A percentile compares a stretch with the other conserved stretches of the same genome.
Evolutionary conservation across 2,329 filamentous ascomycete species (phyloP).

Genomic region (Cladosporium velox): DNA sequence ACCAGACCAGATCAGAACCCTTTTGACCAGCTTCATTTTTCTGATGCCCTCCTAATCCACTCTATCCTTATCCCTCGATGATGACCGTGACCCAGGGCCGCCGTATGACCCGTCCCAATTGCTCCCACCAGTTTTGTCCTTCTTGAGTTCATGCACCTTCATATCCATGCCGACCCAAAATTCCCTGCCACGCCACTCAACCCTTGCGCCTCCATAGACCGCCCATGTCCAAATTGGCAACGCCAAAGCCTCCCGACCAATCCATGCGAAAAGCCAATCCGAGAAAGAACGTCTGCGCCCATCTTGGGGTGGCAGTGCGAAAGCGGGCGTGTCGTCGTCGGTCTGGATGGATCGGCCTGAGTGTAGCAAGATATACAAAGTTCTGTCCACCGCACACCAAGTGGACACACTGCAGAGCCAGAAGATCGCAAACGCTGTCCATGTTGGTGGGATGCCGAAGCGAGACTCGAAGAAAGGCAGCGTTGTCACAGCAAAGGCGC

Average conservation of each 20-base stretch:
- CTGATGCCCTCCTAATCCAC: neutral
- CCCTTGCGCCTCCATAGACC: conserved; percentile 81
- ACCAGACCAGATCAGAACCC: neutral
- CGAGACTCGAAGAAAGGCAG: conserved; percentile 62
- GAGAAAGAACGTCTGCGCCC: conserved; percentile 58
- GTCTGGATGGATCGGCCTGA: conserved; percentile 69
- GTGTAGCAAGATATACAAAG: conserved; percentile 73
- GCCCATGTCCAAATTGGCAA: conserved; percentile 90
- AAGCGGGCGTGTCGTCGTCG: conserved; percentile 72
- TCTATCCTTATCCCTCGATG: conserved; percentile 14
- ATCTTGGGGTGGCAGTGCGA: conserved; percentile 58
- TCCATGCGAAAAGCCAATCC: conserved; percentile 80
- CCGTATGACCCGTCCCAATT: neutral
- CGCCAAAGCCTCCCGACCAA: conserved; percentile 78
- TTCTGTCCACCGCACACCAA: conserved; percentile 78
- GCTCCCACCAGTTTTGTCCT: neutral
- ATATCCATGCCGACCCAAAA: conserved; percentile 85
- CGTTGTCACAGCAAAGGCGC: conserved; percentile 76
- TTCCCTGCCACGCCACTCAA: conserved; percentile 80
- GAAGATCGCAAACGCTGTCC: conserved; percentile 63
- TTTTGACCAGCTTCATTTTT: neutral
- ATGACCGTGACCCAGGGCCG: conserved; percentile 2
- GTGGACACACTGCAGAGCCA: conserved; percentile 66
- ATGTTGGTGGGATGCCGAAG: conserved; percentile 63
- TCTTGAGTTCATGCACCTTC: conserved; percentile 62